Base-by-base conservation (phyloP, 2,329 filamentous ascomycete genomes). In the Aspergillus calidoustus region DNA sequence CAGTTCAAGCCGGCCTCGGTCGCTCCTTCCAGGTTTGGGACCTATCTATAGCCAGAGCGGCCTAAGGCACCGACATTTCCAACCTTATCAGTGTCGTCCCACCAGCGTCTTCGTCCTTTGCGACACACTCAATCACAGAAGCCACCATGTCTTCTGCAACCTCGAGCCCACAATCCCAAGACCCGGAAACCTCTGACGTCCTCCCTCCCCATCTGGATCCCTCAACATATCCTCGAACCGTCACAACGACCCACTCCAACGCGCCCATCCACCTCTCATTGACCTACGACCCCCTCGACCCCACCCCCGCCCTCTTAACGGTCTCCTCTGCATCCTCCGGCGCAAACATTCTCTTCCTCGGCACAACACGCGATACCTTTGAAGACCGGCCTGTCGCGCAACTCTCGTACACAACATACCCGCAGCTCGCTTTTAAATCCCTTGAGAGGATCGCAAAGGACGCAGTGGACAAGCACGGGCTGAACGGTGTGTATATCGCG, bases 401-500 rank as follows among this genome's bases (percentile, higher is more conserved):
- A 51, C 74, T 82, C n/a, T 79, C 78, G 57, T 82, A 82, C 62
- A 78, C 77, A 2, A 70, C 74, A 15, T 82, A 81, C 65, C 75
- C 78, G 13, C 73, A 75, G 0, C 72, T 82, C 0, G 75, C 78
- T 2, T 66, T 81, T 25, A 79, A 78, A 52, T 79, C 78, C 3
- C 70, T 82, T 4, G 62, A 67, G 1, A 58, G 62, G 15, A 81
- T 80, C 53, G 79, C 79, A 9, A 69, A 70, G 52, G 71, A 81
- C 6, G 76, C 81, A 4, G 77, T 93, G 3, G 76, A 78, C 17
- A 71, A 77, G 67, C 88, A 96, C 74, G 79, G 76, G 0, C 84
- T 97, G 19, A 85, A 86, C 43, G 90, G 87, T 7, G 87, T 98
- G 61, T 88, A 90, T 54, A 91, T 98, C 76, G 83, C 91, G 15